Conservation (phyloP, 2,329 filamentous ascomycete species). For the Graphilbum sp. region DNA sequence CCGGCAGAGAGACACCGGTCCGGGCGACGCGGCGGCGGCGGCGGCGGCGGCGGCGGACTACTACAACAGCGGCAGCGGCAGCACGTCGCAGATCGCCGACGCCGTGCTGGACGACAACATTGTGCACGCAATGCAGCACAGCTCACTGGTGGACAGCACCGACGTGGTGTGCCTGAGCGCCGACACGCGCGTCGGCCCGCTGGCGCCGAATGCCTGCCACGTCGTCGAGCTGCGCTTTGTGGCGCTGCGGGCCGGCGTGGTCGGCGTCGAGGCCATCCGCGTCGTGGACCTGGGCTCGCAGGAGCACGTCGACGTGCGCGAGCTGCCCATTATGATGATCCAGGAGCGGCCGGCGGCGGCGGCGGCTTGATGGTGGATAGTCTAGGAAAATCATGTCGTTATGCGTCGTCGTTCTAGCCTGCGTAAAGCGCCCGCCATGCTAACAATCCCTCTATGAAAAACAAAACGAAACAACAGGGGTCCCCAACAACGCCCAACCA, state of each 20-base stretch:
- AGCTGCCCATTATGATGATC: slow-evolving; percentile 54
- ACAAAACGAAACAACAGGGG: no score
- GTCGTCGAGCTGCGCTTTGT: slow-evolving; percentile 58
- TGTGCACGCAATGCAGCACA: slow-evolving; percentile 54
- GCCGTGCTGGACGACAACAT: slow-evolving; percentile 57
- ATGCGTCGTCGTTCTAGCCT: no score
- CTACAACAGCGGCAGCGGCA: neutral
- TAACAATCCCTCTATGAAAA: no score
- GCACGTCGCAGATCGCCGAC: slow-evolving; percentile 25
- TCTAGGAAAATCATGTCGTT: no score
- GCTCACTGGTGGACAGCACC: slow-evolving; percentile 42
- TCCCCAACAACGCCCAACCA: no score
- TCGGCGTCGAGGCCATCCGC: slow-evolving; percentile 55
- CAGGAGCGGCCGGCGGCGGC: slow-evolving; percentile 7
- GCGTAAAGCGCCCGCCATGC: no score
- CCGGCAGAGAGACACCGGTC: no score
- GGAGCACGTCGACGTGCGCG: slow-evolving; percentile 61
- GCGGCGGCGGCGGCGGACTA: no score
- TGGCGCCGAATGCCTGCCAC: slow-evolving; percentile 57
- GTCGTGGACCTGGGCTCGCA: slow-evolving; percentile 58
- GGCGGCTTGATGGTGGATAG: neutral
- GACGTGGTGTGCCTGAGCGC: slow-evolving; percentile 58
- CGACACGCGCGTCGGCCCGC: slow-evolving; percentile 55
- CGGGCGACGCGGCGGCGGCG: slow-evolving; percentile 4
- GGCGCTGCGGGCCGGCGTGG: slow-evolving; percentile 47